A percentile compares a stretch with the other conserved stretches of the same genome.
phyloP scores from a whole-genome alignment of 176 grass and related monocot genomes.

The Oryza glaberrima region DNA sequence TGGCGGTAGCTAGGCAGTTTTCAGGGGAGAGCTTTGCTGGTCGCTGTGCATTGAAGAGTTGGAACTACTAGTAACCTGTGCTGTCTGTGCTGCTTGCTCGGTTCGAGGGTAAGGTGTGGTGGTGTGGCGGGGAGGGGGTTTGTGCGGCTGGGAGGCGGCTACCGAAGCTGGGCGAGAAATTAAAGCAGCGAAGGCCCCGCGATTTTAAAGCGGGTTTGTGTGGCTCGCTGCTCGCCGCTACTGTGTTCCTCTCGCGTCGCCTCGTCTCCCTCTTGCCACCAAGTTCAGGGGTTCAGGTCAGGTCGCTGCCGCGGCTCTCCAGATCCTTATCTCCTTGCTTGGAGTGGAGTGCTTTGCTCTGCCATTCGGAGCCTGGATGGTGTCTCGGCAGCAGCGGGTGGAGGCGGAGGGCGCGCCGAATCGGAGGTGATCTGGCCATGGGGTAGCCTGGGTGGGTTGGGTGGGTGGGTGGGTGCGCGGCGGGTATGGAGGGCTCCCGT shows the following conservation, averaged over 20 bases:
- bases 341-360: neutral
- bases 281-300: neutral
- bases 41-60: slow-evolving; percentile 28
- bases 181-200: slow-evolving; percentile 44
- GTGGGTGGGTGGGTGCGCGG: neutral
- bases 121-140: neutral
- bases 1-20: neutral
- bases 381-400: slow-evolving; percentile 17
- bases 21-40: slow-evolving; percentile 26
- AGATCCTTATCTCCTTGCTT: slow-evolving; percentile 55
- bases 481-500: slow-evolving; percentile 50
- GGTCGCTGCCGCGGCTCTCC: slow-evolving; percentile 30
- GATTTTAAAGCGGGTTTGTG: slow-evolving; percentile 76
- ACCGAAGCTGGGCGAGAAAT: slow-evolving; percentile 21
- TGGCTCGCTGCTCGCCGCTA: slow-evolving; percentile 65
- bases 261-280: neutral
- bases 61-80: neutral
- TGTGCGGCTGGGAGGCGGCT: slow-evolving; percentile 78
- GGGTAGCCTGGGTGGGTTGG: slow-evolving; percentile 36
- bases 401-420: neutral
- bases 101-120: slow-evolving; percentile 37
- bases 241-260: slow-evolving; percentile 45
- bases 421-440: slow-evolving; percentile 55
- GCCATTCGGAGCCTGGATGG: slow-evolving; percentile 37
- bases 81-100: neutral